phyloP scores from a whole-genome alignment of 225 moss, liverwort and hornwort genomes.

The Polytrichum formosum region DNA sequence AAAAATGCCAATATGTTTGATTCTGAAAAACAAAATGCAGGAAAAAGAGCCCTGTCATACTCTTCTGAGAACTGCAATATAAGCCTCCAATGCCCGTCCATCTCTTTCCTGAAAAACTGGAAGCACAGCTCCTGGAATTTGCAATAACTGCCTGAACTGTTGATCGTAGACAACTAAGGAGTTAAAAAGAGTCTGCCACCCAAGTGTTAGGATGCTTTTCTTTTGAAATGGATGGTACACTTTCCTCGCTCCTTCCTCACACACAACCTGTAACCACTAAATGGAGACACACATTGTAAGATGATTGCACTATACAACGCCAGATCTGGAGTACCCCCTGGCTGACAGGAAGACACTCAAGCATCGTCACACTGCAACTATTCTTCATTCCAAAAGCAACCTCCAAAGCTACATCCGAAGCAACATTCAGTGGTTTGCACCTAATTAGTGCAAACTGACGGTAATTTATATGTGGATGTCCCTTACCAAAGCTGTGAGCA shows the following conservation, averaged over 20 bases:
- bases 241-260: conserved; percentile 93
- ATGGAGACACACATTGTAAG: background rate
- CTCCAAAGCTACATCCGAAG: too few relatives aligned
- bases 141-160: conserved; percentile 72
- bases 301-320: background rate
- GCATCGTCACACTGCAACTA: too few relatives aligned
- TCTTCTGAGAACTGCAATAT: conserved; percentile 71
- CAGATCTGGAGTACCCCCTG: background rate
- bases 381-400: background rate
- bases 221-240: conserved; percentile 88
- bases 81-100: conserved; percentile 93
- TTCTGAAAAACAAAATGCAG: background rate
- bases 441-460: background rate
- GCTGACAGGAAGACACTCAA: background rate
- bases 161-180: conserved; percentile 87
- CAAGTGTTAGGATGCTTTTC: conserved; percentile 78
- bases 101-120: conserved; percentile 89
- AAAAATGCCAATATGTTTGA: background rate
- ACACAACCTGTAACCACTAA: conserved; percentile 53
- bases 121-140: conserved; percentile 71
- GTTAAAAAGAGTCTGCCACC: conserved; percentile 95
- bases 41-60: conserved; percentile 21
- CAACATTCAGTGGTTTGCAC: background rate
- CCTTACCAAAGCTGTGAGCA: conserved; percentile 87
- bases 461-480: background rate